Evolutionary conservation across 2,329 filamentous ascomycete species (phyloP).

Genomic region (Diatrype stigma): DNA sequence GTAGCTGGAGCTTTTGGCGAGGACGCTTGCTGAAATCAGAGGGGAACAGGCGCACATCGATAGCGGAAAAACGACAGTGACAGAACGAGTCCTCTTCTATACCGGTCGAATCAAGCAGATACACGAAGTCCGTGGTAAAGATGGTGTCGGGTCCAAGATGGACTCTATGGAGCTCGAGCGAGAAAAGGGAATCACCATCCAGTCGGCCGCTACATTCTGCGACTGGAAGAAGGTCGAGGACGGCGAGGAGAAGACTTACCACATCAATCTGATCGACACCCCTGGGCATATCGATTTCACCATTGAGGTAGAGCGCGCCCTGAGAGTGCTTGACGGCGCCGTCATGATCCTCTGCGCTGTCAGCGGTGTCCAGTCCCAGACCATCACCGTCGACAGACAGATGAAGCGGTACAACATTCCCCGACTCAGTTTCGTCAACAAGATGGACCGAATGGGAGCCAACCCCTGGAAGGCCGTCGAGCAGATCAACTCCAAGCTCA

Average conservation of each 20-base stretch:
- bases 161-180: slow-evolving; percentile 98
- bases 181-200: slow-evolving; percentile 98
- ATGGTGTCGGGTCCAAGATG: slow-evolving; percentile 97
- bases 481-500: slow-evolving; percentile 94
- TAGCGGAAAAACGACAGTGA: slow-evolving; percentile 95
- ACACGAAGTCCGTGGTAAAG: slow-evolving; percentile 92
- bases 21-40: slow-evolving; percentile 7
- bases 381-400: slow-evolving; percentile 95
- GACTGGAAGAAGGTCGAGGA: slow-evolving; percentile 90
- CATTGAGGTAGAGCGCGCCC: slow-evolving; percentile 93
- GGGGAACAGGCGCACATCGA: slow-evolving; percentile 81
- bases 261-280: slow-evolving; percentile 98
- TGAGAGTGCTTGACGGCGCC: slow-evolving; percentile 91
- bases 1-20: neutral
- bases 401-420: slow-evolving; percentile 99
- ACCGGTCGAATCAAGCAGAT: slow-evolving; percentile 95
- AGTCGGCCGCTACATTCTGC: slow-evolving; percentile 95
- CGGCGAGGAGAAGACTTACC: slow-evolving; percentile 84
- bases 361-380: slow-evolving; percentile 95
- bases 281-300: slow-evolving; percentile 99
- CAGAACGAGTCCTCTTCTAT: slow-evolving; percentile 96
- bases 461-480: slow-evolving; percentile 98
- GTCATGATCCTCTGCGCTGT: slow-evolving; percentile 99
- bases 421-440: slow-evolving; percentile 94
- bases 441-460: slow-evolving; percentile 98